Base-by-base conservation (phyloP, 208 protist species). In the Acanthamoeba triangularis region DNA sequence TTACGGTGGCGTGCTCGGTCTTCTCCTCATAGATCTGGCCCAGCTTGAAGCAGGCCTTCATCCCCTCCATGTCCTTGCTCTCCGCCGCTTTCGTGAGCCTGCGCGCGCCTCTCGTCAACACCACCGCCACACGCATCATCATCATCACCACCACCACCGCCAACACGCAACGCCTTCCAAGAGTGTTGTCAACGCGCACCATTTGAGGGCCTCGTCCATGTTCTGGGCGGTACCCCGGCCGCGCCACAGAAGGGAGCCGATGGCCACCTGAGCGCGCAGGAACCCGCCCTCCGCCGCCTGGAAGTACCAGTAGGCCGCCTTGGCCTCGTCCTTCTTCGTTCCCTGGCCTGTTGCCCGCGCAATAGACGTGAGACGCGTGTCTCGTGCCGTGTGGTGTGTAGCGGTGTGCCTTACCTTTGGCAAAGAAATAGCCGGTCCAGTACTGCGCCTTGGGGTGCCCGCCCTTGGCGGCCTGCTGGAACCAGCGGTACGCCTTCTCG, bases 241-340 rank as follows among this genome's bases (percentile, higher is more conserved):
- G 44, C 67, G 61, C 65, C 61, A 93, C 8, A 93, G 88, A 47
- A 72, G 67, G 44, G 67, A 93, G 13, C 88, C 88, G 88, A 93
- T 72, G 61, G 65, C 67, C 47, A 72, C 67, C 44, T 93, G 88
- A 8, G 88, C 88, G 3, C 67, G 65, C 37, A 93, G 88, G 49
- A 80, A 78, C 30, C 88, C 88, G 25, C 67, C 65, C 88, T 93
- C 65, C 23, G 88, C 88, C 56, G 88, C 88, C 61, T 93, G 88
- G n/a, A 72, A 78, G 88, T 93, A 93, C 88, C 88, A 93, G 35
- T 93, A 93, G 59, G 67, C 67, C 37, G 88, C 88, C 61, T 93
- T 72, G 65, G 88, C 20, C 88, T 80, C 65, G 49, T 93, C 88
- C 59, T 93, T 72, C 35, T 72, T 72, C 33, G 59, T 41, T 4